A percentile compares a stretch with the other conserved stretches of the same genome.
Evolutionary conservation across 2,329 filamentous ascomycete species (phyloP).

Genomic region (Cercospora sp.): DNA sequence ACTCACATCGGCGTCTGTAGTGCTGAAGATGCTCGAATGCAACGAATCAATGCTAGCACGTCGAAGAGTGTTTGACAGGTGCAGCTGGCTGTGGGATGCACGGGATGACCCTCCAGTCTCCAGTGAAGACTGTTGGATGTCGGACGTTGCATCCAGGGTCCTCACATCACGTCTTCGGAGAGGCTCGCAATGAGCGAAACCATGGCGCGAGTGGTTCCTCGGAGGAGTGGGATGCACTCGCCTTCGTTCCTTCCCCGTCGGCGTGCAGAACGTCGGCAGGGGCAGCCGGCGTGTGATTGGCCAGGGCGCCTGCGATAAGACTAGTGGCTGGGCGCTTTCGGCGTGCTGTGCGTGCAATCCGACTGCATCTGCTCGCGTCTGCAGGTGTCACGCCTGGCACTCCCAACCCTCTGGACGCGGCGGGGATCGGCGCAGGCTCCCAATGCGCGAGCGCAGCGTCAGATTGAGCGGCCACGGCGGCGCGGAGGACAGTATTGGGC

Average conservation of each 20-base stretch:
- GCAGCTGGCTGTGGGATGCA: background rate
- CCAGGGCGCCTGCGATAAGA: background rate
- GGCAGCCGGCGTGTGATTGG: background rate
- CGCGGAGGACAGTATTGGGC: background rate
- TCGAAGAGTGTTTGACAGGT: background rate
- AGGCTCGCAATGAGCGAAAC: background rate
- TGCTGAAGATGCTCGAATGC: background rate
- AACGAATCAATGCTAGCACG: background rate
- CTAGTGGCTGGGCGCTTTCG: background rate
- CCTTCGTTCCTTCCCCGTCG: background rate
- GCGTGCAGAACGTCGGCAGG: background rate
- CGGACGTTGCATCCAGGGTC: background rate
- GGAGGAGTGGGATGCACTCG: background rate
- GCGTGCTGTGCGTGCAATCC: background rate
- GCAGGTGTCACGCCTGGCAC: background rate
- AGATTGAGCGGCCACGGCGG: background rate
- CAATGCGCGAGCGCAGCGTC: background rate
- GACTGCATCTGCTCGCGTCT: background rate
- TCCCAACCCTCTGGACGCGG: background rate
- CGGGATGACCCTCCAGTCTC: background rate
- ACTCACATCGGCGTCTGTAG: background rate
- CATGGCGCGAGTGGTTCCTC: background rate
- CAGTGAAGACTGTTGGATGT: background rate
- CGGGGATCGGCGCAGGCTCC: background rate
- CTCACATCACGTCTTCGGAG: background rate